Base-by-base conservation (phyloP, 768 basidiomycete species). In the Phanerodontia chrysosporium region DNA sequence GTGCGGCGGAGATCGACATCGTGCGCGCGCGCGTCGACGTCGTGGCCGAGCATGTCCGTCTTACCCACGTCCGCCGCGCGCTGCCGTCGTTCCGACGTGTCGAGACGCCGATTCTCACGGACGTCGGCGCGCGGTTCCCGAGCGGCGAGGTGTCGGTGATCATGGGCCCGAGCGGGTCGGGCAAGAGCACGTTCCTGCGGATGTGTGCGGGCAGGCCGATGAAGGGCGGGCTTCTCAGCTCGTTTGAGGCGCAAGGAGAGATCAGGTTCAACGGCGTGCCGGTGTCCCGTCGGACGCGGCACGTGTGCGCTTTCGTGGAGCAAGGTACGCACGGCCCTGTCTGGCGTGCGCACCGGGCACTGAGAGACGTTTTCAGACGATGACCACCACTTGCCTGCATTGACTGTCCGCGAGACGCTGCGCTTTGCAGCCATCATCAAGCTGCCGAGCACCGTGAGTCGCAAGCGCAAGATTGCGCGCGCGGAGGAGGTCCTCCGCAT, bases 401-500 rank as follows among this genome's bases (percentile, higher is more conserved):
- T 64, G 25, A 61, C 63, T 22, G 63, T 62, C 7, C 69, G 75
- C 35, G 66, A 73, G 55, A 76, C 73, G 0, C 58, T 79, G 0
- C 68, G 68, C 1, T 78, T 72, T 59, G 76, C 78, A 2, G 77
- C 77, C 0, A 70, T 73, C 2, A 67, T 79, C 1, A 65, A 75
- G 21, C 65, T 77, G 49, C 75, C 75, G 1, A 70, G 62, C 49
- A 70, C 65, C 30, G 68, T 70, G 67, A 63, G 58, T 44, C 65
- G 64, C 36, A 68, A 70, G 52, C 69, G 65, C 39, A 78, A 75
- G 64, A 62, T 75, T 1, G 74, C 75, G 0, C 66, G 79, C 1
- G 80, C 78, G 2, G 80, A 81, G 58, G 77, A 79, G 51, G 76
- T 80, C 1, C 60, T 80, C 2, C 46, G 67, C 25, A 76, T 78